Evolutionary conservation across 805 yeast genomes (phyloP), one percentile per base, ranked within the genome.

Genomic region (Candida boidinii): DNA sequence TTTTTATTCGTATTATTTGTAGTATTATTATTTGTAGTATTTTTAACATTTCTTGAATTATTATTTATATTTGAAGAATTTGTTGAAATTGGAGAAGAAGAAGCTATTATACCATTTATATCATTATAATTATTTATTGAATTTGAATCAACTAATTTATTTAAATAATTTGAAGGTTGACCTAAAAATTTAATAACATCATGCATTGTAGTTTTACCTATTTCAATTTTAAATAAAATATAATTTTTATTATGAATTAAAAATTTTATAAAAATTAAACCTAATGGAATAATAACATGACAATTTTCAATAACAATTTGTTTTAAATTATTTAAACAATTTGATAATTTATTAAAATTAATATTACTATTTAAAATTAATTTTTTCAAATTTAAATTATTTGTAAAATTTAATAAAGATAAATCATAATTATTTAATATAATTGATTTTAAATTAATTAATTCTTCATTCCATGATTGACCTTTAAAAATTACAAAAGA

Each of bases 81-180:
- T 14, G 31, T n/a, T n/a, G n/a, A n/a, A n/a, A n/a, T n/a, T n/a
- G n/a, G n/a, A n/a, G n/a, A n/a, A n/a, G n/a, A n/a, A n/a, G n/a
- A n/a, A n/a, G n/a, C n/a, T n/a, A n/a, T n/a, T n/a, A n/a, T n/a
- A n/a, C n/a, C n/a, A n/a, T n/a, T n/a, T n/a, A n/a, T n/a, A n/a
- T n/a, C n/a, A n/a, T n/a, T n/a, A n/a, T n/a, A n/a, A n/a, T n/a
- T 27, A 33, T 47, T 48, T 8, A 42, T n/a, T n/a, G n/a, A n/a
- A n/a, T 29, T 51, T 2, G 51, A 45, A 39, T 67, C 73, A 31
- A 60, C 58, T 39, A 17, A 9, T 11, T 68, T 68, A 38, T 59
- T 53, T 38, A 73, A 62, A 4, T 57, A 59, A 29, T 69, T 77
- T 29, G 71, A 72, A 0, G 83, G 81, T 2, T 78, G 74, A 0